A percentile compares a stretch with the other conserved stretches of the same genome.
Conservation (phyloP, 345 rosid genomes). For the Populus ilicifolia region DNA sequence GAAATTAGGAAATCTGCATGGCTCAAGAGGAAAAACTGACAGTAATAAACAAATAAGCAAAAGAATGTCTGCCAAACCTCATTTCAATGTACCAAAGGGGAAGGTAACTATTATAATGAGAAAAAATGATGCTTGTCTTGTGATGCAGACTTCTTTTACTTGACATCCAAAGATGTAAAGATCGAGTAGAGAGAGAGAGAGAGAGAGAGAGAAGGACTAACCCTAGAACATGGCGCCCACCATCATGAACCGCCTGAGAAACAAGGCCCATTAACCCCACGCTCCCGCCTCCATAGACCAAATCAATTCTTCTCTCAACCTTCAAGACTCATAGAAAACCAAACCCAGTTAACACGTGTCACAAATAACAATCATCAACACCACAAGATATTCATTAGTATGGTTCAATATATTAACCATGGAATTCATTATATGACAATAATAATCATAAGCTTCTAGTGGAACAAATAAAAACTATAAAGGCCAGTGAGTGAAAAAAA, state of each 20-base stretch:
- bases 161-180: neutral
- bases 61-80: neutral
- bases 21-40: slow-evolving; percentile 6
- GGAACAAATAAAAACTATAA: slow-evolving; percentile 12
- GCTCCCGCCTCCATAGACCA: slow-evolving; percentile 98
- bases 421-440: neutral
- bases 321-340: slow-evolving; percentile 35
- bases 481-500: neutral
- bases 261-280: slow-evolving; percentile 98
- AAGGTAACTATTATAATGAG: neutral
- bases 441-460: slow-evolving; percentile 10
- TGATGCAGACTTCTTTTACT: slow-evolving; percentile 18
- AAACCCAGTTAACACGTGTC: slow-evolving; percentile 39
- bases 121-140: slow-evolving; percentile 25
- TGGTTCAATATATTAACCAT: too few species aligned
- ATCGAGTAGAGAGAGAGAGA: neutral
- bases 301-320: slow-evolving; percentile 93
- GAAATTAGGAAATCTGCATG: slow-evolving; percentile 24
- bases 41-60: neutral
- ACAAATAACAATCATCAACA: slow-evolving; percentile 23
- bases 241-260: slow-evolving; percentile 98
- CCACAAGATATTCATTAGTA: neutral
- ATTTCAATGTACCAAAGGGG: neutral
- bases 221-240: slow-evolving; percentile 99
- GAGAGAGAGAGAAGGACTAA: slow-evolving; percentile 34